Evolutionary conservation across 441 rosid genomes (phyloP).

Genomic region (Kokia cookei): DNA sequence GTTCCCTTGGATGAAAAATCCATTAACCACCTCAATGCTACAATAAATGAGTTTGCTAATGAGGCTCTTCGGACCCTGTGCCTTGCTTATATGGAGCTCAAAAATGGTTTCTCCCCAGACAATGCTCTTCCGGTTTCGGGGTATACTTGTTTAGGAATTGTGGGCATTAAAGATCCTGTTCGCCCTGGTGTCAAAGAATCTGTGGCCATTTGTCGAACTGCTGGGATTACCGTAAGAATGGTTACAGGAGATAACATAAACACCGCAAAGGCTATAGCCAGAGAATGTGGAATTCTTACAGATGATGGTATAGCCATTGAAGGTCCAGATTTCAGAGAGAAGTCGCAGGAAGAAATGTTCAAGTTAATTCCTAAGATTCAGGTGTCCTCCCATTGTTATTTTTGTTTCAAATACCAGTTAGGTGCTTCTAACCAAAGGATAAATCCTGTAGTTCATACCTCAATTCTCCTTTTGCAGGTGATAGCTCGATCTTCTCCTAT

Average conservation of each 20-base stretch:
- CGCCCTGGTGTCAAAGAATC: constrained; percentile 77
- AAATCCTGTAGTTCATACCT: neutral
- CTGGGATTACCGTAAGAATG: constrained; percentile 69
- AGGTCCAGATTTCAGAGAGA: constrained; percentile 71
- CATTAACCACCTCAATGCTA: constrained; percentile 32
- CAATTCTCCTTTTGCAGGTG: constrained; percentile 33
- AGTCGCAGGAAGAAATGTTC: constrained; percentile 53
- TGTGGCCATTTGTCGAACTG: constrained; percentile 55
- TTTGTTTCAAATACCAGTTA: neutral
- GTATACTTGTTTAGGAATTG: constrained; percentile 63
- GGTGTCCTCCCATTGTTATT: constrained; percentile 28
- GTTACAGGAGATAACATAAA: constrained; percentile 74
- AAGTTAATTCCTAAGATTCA: constrained; percentile 79
- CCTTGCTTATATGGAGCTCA: constrained; percentile 52
- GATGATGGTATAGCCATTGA: constrained; percentile 64
- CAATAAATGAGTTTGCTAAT: constrained; percentile 57
- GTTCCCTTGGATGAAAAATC: constrained; percentile 52
- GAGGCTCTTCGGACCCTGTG: constrained; percentile 80
- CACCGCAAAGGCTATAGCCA: constrained; percentile 76
- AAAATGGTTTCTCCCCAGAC: constrained; percentile 41
- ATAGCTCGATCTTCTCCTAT: constrained; percentile 77
- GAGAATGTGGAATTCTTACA: constrained; percentile 73
- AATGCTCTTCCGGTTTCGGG: constrained; percentile 59
- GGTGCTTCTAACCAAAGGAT: neutral
- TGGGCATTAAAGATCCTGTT: constrained; percentile 74